Base-by-base conservation (phyloP, 371 early-diverging fungal species). In the Coemansia sp. region DNA sequence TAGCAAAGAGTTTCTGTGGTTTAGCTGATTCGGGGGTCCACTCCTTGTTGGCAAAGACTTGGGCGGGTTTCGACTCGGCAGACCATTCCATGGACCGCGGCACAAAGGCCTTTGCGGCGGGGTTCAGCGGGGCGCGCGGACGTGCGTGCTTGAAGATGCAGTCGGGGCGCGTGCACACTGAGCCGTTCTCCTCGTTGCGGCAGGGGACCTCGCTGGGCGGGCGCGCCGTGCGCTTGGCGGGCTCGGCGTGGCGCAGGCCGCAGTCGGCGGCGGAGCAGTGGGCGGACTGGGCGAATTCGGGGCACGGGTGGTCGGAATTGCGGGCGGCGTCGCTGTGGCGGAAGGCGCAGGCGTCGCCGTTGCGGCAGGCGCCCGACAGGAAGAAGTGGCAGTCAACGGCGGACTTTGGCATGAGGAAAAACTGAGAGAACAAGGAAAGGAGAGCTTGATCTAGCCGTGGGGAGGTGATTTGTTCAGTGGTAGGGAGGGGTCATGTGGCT, bases 351-450 rank as follows among this genome's bases (percentile, higher is more conserved):
- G 40, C 34, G 39, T 63, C 65, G 31, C 73, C 73, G 36, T 73
- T 73, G 32, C 64, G 68, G 38, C 73, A 73, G 0, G 73, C 20
- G n/a, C 68, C 43, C 8, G 55, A 59, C 20, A 73, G 45, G 38
- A 58, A 73, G 54, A 73, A 73, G 53, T 68, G 68, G 35, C 73
- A 73, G 55, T 73, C 73, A 9, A 67, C 51, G 40, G 63, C 11
- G 34, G 31, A 11, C 14, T 50, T 50, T 14, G 50, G 31, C 50
- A 50, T 50, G 26, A 26, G 26, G 26, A 26, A 26, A 26, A 26
- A 26, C 26, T 26, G 26, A 26, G 26, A 26, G 26, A 26, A 26
- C 26, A 26, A 26, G 26, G 26, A 26, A 26, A 26, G 26, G 26
- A 26, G 26, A 26, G 26, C 26, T 26, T 26, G 26, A 26, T 26